Percentiles rank a stretch among this genome's conserved stretches.
Evolutionary conservation across 306 rosid species (phyloP).

Genomic region (Glycine latifolia): DNA sequence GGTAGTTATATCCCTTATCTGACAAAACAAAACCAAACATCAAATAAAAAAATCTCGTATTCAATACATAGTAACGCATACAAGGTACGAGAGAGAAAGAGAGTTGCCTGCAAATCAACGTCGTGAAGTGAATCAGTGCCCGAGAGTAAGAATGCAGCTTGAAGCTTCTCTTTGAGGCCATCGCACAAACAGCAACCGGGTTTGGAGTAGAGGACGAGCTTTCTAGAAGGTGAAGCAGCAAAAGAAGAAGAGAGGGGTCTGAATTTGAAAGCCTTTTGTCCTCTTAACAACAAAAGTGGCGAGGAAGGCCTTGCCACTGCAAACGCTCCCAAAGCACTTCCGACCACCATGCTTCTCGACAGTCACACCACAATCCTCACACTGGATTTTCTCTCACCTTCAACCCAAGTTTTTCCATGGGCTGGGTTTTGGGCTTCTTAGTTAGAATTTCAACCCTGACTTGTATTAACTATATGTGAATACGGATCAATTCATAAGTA

Average conservation of each 20-base stretch:
- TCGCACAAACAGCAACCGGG: conserved; percentile 98
- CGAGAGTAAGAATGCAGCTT: conserved; percentile 69
- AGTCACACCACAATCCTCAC: background rate
- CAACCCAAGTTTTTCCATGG: background rate
- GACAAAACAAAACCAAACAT: conserved; percentile 39
- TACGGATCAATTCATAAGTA: too few relatives aligned
- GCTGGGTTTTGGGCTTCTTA: background rate
- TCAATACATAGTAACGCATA: background rate
- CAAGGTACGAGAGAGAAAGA: background rate
- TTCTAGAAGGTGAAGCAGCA: conserved; percentile 59
- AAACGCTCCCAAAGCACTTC: conserved; percentile 48
- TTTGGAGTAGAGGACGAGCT: conserved; percentile 85
- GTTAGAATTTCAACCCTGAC: background rate
- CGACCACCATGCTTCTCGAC: conserved; percentile 49
- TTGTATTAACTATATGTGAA: too few relatives aligned
- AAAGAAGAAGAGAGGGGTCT: conserved; percentile 41
- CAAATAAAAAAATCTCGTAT: conserved; percentile 20
- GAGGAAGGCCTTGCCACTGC: conserved; percentile 54
- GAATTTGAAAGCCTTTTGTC: conserved; percentile 49
- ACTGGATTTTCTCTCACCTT: background rate
- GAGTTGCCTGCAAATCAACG: conserved; percentile 65
- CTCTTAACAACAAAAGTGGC: conserved; percentile 38
- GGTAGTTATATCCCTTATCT: conserved; percentile 86
- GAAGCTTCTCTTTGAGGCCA: conserved; percentile 97
- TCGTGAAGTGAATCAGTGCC: conserved; percentile 79